Evolutionary conservation across 345 rosid species (phyloP).

Genomic region (Ricinus communis): DNA sequence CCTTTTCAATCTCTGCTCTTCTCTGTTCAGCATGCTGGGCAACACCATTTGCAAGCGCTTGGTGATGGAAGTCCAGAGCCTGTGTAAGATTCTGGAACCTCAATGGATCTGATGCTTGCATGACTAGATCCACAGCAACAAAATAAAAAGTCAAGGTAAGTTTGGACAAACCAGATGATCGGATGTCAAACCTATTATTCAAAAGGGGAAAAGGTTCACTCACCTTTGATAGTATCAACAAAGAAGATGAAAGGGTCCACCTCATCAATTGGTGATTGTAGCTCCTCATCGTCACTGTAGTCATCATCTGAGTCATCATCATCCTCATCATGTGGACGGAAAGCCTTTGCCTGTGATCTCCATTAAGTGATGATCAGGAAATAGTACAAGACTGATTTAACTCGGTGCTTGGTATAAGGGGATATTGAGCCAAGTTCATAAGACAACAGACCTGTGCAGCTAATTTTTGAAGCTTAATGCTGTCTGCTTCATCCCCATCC

Average conservation of each 20-base stretch:
- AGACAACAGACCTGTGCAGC: conserved; percentile 79
- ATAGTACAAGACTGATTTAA: background rate
- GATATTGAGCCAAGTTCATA: too few relatives aligned
- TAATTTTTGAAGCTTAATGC: conserved; percentile 68
- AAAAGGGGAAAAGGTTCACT: background rate
- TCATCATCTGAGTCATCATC: conserved; percentile 89
- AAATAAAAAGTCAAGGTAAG: background rate
- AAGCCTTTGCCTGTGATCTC: conserved; percentile 61
- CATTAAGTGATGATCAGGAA: background rate
- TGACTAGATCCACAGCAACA: conserved; percentile 38
- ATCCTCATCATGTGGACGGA: conserved; percentile 59
- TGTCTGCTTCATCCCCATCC: conserved; percentile 96
- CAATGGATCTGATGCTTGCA: conserved; percentile 72
- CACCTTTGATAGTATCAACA: conserved; percentile 87
- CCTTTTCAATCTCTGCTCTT: conserved; percentile 88
- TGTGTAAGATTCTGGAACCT: conserved; percentile 86
- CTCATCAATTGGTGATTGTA: conserved; percentile 94
- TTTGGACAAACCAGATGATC: background rate
- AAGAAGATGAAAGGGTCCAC: conserved; percentile 95
- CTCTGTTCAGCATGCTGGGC: conserved; percentile 95
- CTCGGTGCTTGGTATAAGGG: background rate
- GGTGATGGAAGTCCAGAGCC: conserved; percentile 78
- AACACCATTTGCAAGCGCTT: conserved; percentile 84
- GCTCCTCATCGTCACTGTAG: conserved; percentile 87
- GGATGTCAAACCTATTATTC: background rate